Base-by-base conservation (phyloP, 805 yeast species). In the Lachancea kluyveri region DNA sequence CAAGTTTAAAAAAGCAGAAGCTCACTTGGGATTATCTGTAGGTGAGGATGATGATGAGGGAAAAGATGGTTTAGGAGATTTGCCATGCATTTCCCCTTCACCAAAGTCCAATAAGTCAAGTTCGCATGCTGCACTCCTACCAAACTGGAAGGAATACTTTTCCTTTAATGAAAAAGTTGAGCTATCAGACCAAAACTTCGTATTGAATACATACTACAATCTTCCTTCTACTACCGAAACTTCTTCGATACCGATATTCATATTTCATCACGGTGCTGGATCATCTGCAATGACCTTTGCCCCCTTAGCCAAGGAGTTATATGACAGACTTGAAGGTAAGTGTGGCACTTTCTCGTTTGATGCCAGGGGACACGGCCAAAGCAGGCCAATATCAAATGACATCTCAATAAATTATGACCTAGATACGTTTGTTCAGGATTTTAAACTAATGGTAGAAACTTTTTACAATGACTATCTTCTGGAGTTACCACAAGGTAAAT, bases 181-280 rank as follows among this genome's bases (percentile, higher is more conserved):
- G 6, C 17, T 45, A 8, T 26, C 30, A 4, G 44, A 43, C 8
- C 36, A 50, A 28, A 42, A 41, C 21, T 41, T 45, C 23, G 23
- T 36, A 5, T 72, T 77, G 49, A 72, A 77, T 37, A 70, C 76
- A 0, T 83, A 77, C 51, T 82, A 66, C 43, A 62, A 62, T 6
- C 64, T 73, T 1, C 88, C 94, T 0, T 38, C 45, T 6, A 33
- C 44, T 0, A 39, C 46, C 1, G 46, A 50, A 0, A 51, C 64
- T 0, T 4, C 10, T 1, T 36, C 42, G 7, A 37, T 56, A 12
- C 86, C 94, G 0, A 46, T 86, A 1, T 76, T 83, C 44, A 60
- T 92, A 2, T 76, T 78, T 43, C 92, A 85, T 42, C 99, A 92
- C 56, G 99, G 99, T 2, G 96, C 96, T 1, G 98, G 97, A 0